These are phyloP conservation scores for Chaetoceros tenuissimus DNA, from an alignment of 108 stramenopile genomes.

Conservation along the genomic window DNA sequence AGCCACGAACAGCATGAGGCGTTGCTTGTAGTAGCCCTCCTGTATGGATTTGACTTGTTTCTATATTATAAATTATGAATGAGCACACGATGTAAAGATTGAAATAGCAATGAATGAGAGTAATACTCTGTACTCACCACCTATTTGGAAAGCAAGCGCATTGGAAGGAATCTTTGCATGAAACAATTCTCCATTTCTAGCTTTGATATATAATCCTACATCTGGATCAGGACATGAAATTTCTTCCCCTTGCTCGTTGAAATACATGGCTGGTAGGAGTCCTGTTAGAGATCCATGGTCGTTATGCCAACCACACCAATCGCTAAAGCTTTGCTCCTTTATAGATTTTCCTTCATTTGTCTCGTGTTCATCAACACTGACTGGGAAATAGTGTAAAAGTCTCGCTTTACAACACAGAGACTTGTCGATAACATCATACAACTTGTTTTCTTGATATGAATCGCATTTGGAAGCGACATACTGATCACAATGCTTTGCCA, in stretches of 20 bases:
- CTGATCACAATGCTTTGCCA: slow-evolving; percentile 74
- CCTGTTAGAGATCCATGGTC: slow-evolving; percentile 89
- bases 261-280: slow-evolving; percentile 70
- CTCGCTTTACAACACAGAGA: slow-evolving; percentile 79
- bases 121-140: slow-evolving; percentile 35
- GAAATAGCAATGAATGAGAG: neutral
- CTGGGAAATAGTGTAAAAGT: slow-evolving; percentile 88
- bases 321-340: slow-evolving; percentile 19
- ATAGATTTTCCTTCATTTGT: neutral
- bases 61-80: neutral
- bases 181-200: slow-evolving; percentile 47
- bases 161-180: slow-evolving; percentile 55
- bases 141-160: slow-evolving; percentile 83
- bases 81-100: neutral
- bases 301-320: slow-evolving; percentile 95
- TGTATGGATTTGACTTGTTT: slow-evolving; percentile 83
- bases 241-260: slow-evolving; percentile 37
- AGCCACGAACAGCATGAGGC: slow-evolving; percentile 82
- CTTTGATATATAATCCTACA: slow-evolving; percentile 79
- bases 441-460: slow-evolving; percentile 29
- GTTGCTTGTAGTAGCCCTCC: slow-evolving; percentile 86
- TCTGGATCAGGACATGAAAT: slow-evolving; percentile 32
- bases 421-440: slow-evolving; percentile 45
- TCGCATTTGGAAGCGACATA: slow-evolving; percentile 34
- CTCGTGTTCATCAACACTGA: slow-evolving; percentile 1